phyloP scores from a whole-genome alignment of 2,329 filamentous ascomycete species.

The Tolypocladium album region DNA sequence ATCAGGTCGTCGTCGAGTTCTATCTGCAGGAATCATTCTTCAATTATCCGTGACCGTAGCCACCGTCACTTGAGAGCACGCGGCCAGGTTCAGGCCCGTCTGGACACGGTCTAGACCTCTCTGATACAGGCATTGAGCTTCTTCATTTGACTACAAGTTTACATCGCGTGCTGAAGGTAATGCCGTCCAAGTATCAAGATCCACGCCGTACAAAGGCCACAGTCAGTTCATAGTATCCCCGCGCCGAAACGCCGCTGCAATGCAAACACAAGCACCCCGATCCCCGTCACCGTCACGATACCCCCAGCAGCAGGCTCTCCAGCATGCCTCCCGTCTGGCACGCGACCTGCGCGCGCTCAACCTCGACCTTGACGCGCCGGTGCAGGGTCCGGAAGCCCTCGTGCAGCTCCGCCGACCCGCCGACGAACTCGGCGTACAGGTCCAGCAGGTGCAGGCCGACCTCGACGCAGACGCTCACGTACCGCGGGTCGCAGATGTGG shows the following conservation, averaged over 20 bases:
- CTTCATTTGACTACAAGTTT: background rate
- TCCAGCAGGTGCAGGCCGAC: conserved; percentile 75
- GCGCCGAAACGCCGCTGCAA: conserved; percentile 1
- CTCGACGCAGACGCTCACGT: conserved; percentile 73
- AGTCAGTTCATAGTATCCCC: background rate
- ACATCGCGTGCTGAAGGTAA: background rate
- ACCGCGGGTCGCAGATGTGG: conserved; percentile 72
- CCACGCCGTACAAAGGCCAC: background rate
- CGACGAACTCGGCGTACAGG: conserved; percentile 73
- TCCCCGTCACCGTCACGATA: background rate
- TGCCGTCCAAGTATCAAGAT: background rate
- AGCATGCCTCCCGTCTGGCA: conserved; percentile 81
- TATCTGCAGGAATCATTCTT: no score
- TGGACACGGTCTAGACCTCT: background rate
- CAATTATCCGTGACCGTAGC: no score
- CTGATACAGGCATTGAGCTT: background rate
- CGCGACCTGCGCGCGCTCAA: conserved; percentile 75
- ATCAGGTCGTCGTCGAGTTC: no score
- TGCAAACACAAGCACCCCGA: background rate
- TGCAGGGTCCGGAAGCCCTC: conserved; percentile 58
- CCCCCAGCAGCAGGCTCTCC: conserved; percentile 45
- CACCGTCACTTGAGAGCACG: background rate
- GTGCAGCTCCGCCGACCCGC: conserved; percentile 62
- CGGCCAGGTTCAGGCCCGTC: background rate
- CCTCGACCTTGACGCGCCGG: conserved; percentile 60